Percentiles rank a stretch among this genome's conserved stretches.
phyloP scores from a whole-genome alignment of 2,329 filamentous ascomycete genomes.

The Trichoderma sp. region DNA sequence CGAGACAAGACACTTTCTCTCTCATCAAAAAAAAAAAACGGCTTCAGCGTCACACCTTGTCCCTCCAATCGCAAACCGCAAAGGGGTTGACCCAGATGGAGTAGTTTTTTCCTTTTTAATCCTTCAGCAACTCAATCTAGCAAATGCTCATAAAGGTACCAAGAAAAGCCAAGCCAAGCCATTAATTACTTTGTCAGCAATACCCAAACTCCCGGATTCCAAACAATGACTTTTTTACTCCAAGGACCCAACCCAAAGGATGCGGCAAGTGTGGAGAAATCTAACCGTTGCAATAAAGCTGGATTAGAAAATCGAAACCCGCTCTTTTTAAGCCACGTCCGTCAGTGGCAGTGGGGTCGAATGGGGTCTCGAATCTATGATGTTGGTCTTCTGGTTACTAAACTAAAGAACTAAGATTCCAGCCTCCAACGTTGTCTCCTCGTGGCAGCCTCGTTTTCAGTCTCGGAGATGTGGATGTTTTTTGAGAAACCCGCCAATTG shows the following conservation, averaged over 20 bases:
- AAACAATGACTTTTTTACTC: not conserved
- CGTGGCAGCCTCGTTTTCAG: not conserved
- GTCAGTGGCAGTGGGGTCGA: not conserved
- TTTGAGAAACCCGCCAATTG: not conserved
- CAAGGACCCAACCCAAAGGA: not conserved
- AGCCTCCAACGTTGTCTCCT: not conserved
- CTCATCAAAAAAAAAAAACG: not conserved
- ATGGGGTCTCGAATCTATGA: not conserved
- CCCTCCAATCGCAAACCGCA: not conserved
- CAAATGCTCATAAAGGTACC: too few relatives aligned
- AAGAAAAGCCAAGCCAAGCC: too few relatives aligned
- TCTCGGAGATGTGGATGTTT: not conserved
- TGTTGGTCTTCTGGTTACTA: not conserved
- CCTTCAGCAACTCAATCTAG: too few relatives aligned
- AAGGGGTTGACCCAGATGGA: too few relatives aligned
- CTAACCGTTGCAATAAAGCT: not conserved
- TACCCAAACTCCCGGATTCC: not conserved
- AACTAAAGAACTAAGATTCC: not conserved
- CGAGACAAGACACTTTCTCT: not conserved
- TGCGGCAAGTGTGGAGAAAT: not conserved
- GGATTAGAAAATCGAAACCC: not conserved
- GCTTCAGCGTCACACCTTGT: conserved; percentile 2
- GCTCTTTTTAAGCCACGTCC: not conserved
- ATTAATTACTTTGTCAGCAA: too few relatives aligned
- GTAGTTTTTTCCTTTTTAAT: too few relatives aligned